Conservation (phyloP, 306 rosid species). For the Mucuna pruriens region DNA sequence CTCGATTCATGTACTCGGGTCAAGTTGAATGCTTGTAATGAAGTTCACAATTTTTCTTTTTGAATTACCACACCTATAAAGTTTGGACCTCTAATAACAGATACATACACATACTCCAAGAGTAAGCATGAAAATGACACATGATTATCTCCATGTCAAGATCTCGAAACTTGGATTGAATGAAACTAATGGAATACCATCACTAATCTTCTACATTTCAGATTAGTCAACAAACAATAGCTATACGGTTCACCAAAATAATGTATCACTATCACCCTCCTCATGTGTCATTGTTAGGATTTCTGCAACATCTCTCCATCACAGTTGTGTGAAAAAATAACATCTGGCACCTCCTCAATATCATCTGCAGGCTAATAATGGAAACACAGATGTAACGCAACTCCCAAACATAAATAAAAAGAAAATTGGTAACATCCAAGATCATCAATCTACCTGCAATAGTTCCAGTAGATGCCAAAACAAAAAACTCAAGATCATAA, state of each 20-base stretch:
- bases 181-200: neutral
- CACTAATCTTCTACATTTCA: slow-evolving; percentile 7
- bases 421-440: slow-evolving; percentile 9
- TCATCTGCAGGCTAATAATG: slow-evolving; percentile 67
- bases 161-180: neutral
- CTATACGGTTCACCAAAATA: neutral
- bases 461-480: slow-evolving; percentile 74
- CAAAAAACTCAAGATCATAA: slow-evolving; percentile 72
- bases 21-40: neutral
- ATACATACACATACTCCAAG: neutral
- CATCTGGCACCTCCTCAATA: slow-evolving; percentile 69
- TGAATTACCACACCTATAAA: neutral
- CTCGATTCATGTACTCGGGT: neutral
- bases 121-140: neutral
- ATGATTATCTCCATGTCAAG: neutral
- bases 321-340: slow-evolving; percentile 43
- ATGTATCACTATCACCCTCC: slow-evolving; percentile 15
- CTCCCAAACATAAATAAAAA: neutral
- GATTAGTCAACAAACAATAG: neutral
- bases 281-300: slow-evolving; percentile 21
- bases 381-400: slow-evolving; percentile 6
- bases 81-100: neutral
- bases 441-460: slow-evolving; percentile 61
- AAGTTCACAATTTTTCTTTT: neutral
- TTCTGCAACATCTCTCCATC: slow-evolving; percentile 39